A percentile compares a stretch with the other conserved stretches of the same genome.
phyloP scores from a whole-genome alignment of 2,329 filamentous ascomycete genomes.

The Fusarium sp. region DNA sequence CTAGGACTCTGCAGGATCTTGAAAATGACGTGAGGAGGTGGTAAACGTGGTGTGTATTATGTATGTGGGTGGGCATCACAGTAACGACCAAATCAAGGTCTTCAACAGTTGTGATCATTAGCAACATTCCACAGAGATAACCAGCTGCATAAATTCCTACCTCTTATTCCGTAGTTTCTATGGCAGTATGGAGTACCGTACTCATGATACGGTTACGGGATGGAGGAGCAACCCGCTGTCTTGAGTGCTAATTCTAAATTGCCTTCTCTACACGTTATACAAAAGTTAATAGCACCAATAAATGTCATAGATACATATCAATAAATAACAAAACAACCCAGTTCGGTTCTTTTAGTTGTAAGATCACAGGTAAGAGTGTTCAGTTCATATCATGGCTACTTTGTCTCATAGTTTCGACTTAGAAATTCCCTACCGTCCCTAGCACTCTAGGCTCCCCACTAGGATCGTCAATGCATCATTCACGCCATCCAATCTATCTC shows the following conservation, averaged over 20 bases:
- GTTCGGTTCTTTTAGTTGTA: background rate
- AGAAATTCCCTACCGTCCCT: conserved; percentile 19
- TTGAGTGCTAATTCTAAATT: background rate
- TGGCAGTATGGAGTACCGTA: background rate
- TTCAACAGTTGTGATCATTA: background rate
- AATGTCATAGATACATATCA: background rate
- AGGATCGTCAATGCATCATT: conserved; percentile 37
- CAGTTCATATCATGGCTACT: conserved; percentile 17
- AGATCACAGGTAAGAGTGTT: background rate
- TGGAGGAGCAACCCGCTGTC: too few species aligned
- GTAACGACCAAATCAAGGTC: conserved; percentile 33
- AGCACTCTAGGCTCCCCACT: conserved; percentile 25
- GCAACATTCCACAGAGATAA: background rate
- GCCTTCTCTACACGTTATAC: background rate
- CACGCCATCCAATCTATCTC: conserved; percentile 26
- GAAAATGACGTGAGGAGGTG: conserved; percentile 35
- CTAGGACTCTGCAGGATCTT: conserved; percentile 32
- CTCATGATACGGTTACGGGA: background rate
- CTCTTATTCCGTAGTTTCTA: conserved; percentile 9
- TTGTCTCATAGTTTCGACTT: background rate
- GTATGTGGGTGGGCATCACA: conserved; percentile 27
- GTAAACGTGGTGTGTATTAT: conserved; percentile 30
- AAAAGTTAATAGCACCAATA: background rate
- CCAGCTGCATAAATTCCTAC: background rate
- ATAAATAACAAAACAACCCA: background rate